Conservation (phyloP, 1,139 yeast species). For the Neolecta irregularis region DNA sequence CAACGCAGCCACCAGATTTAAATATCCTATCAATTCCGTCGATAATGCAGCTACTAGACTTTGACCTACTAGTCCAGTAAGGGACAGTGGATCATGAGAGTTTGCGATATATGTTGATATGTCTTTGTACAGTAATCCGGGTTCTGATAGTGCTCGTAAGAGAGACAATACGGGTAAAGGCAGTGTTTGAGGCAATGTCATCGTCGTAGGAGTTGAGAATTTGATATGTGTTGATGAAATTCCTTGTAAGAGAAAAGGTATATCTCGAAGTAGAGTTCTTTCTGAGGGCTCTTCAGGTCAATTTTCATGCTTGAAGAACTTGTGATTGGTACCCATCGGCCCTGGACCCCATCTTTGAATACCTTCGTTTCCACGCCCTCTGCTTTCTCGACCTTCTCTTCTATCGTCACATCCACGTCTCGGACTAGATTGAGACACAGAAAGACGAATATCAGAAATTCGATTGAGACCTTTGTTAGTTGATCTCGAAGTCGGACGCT, state of each 20-base stretch:
- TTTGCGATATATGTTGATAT: slow-evolving; percentile 27
- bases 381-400: not conserved
- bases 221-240: slow-evolving; percentile 50
- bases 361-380: not conserved
- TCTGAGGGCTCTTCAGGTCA: slow-evolving; percentile 31
- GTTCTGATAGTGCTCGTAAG: slow-evolving; percentile 48
- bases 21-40: slow-evolving; percentile 39
- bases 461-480: not conserved
- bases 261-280: slow-evolving; percentile 36
- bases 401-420: not conserved
- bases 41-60: slow-evolving; percentile 48
- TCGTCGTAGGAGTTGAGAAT: slow-evolving; percentile 27
- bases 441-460: not conserved
- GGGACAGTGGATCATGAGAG: slow-evolving; percentile 20
- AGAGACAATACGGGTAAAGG: slow-evolving; percentile 45
- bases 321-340: not conserved
- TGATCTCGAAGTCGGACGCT: not conserved
- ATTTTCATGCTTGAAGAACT: not conserved
- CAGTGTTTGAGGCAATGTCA: slow-evolving; percentile 37
- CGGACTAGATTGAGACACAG: not conserved
- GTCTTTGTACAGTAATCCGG: slow-evolving; percentile 49
- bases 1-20: slow-evolving; percentile 38
- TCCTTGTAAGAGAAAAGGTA: slow-evolving; percentile 59
- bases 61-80: slow-evolving; percentile 36
- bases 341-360: not conserved